Evolutionary conservation across 257 asterid species (phyloP).

Genomic region (Mentha longifolia): DNA sequence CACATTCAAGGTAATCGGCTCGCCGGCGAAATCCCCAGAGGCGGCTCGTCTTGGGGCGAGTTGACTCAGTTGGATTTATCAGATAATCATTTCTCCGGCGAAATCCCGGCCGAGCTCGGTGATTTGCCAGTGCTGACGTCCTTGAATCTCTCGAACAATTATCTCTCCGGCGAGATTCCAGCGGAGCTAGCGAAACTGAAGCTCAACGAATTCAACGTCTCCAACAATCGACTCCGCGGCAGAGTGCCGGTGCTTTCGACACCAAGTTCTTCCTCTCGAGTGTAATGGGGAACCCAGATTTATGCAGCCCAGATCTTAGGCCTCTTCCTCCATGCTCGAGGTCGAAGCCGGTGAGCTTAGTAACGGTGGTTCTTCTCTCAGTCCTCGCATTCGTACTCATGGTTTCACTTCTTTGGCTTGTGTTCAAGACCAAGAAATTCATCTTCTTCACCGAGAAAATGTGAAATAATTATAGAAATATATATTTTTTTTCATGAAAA

Average conservation of each 20-base stretch:
- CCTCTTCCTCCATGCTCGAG: slow-evolving; percentile 61
- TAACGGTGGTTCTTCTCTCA: slow-evolving; percentile 52
- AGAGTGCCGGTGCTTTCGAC: slow-evolving; percentile 63
- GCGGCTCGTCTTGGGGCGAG: slow-evolving; percentile 49
- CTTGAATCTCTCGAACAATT: slow-evolving; percentile 70
- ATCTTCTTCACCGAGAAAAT: slow-evolving; percentile 30
- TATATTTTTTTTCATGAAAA: too few relatives aligned
- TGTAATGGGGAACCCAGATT: slow-evolving; percentile 64
- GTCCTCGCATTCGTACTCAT: slow-evolving; percentile 54
- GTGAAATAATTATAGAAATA: too few relatives aligned
- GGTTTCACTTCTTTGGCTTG: slow-evolving; percentile 56
- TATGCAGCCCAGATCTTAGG: slow-evolving; percentile 65
- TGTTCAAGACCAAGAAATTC: slow-evolving; percentile 55
- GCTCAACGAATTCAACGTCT: slow-evolving; percentile 71
- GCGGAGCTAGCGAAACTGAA: slow-evolving; percentile 55
- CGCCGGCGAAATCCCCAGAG: slow-evolving; percentile 61
- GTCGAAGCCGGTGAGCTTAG: slow-evolving; percentile 48
- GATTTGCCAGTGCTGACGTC: slow-evolving; percentile 55
- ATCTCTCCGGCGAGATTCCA: slow-evolving; percentile 69
- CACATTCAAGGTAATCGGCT: slow-evolving; percentile 60
- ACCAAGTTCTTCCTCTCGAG: slow-evolving; percentile 47
- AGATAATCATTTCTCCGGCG: slow-evolving; percentile 60
- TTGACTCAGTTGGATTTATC: slow-evolving; percentile 71
- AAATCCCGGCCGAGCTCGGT: slow-evolving; percentile 67
- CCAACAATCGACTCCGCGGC: slow-evolving; percentile 80